phyloP scores from a whole-genome alignment of 306 rosid genomes.

The Pachyrhizus erosus region DNA sequence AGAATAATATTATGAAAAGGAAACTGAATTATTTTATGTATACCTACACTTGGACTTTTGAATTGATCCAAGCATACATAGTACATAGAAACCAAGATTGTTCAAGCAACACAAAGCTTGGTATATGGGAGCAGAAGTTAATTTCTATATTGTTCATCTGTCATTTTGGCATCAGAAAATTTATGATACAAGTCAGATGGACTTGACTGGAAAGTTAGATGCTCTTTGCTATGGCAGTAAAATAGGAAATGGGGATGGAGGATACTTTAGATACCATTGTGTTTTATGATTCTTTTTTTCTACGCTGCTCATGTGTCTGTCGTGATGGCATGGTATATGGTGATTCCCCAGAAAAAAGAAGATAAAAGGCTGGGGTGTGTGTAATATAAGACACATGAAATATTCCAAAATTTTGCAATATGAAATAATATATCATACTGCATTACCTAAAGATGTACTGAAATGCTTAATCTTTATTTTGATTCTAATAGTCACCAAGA shows the following conservation, averaged over 20 bases:
- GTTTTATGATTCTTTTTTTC: neutral
- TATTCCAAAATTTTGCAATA: conserved; percentile 20
- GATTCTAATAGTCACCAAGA: conserved; percentile 72
- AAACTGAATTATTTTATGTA: neutral
- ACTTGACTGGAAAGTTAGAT: conserved; percentile 30
- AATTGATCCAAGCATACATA: conserved; percentile 14
- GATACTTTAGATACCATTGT: conserved; percentile 8
- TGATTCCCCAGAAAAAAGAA: conserved; percentile 17
- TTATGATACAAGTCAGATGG: conserved; percentile 32
- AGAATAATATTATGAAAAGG: conserved; percentile 4
- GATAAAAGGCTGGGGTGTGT: conserved; percentile 17
- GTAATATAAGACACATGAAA: neutral
- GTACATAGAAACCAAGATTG: neutral
- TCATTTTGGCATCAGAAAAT: conserved; percentile 1
- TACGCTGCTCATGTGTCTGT: no score
- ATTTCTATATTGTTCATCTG: neutral
- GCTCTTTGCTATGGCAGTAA: conserved; percentile 13
- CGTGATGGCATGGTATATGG: conserved; percentile 19
- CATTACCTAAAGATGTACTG: conserved; percentile 16
- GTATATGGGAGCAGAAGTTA: conserved; percentile 27
- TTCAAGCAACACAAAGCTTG: conserved; percentile 3
- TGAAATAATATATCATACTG: conserved; percentile 15
- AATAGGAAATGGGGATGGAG: conserved; percentile 5
- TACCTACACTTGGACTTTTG: conserved; percentile 4
- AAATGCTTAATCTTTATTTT: neutral